These are phyloP conservation scores for Chamaecrista fasciculata DNA, from an alignment of 306 rosid species.

Conservation along the genomic window DNA sequence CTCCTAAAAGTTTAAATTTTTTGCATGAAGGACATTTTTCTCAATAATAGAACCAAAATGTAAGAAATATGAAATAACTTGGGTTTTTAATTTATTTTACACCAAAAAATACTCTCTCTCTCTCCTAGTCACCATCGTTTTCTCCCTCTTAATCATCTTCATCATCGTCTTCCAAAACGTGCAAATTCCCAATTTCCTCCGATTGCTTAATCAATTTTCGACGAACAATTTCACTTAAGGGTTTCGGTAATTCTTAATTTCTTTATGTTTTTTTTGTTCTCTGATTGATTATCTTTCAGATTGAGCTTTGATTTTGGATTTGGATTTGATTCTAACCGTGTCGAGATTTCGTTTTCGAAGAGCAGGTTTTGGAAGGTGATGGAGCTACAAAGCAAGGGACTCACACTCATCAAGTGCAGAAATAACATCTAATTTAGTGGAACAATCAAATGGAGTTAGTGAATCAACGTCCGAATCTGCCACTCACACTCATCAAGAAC, in stretches of 20 bases:
- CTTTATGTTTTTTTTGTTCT: background rate
- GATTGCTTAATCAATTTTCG: background rate
- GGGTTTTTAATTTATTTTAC: too few species aligned
- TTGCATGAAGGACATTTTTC: too few species aligned
- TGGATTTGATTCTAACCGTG: background rate
- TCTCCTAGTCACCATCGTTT: too few species aligned
- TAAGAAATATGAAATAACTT: too few species aligned
- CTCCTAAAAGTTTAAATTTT: too few species aligned
- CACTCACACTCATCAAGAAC: background rate
- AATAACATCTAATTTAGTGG: background rate
- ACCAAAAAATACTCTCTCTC: too few species aligned
- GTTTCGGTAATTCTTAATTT: background rate
- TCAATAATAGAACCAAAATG: too few species aligned
- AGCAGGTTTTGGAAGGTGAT: slow-evolving; percentile 25
- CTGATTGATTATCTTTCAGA: background rate
- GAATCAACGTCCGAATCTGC: background rate
- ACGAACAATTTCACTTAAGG: background rate
- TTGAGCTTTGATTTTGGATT: background rate
- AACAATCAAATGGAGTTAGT: background rate
- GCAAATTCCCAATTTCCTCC: too few species aligned
- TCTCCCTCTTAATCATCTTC: too few species aligned
- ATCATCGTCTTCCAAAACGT: too few species aligned
- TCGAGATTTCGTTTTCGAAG: background rate
- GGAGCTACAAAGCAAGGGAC: slow-evolving; percentile 17
- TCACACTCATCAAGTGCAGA: background rate